Conservation (phyloP, 169 alveolate genomes). For the Theileria sp. region DNA sequence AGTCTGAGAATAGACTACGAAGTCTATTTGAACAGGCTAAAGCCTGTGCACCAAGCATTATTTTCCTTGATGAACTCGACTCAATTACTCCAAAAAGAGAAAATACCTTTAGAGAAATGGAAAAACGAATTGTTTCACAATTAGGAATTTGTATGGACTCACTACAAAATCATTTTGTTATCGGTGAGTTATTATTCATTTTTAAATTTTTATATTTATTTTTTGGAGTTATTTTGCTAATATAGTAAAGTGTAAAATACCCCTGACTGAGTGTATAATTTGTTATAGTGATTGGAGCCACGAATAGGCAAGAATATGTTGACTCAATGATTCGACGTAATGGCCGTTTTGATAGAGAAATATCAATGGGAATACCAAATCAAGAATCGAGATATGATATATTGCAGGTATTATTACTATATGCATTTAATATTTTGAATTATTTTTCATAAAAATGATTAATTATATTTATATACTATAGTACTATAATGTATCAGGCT, state of each 20-base stretch:
- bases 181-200: slow-evolving; percentile 19
- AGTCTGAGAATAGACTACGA: slow-evolving; percentile 88
- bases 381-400: slow-evolving; percentile 87
- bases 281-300: slow-evolving; percentile 93
- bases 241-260: too few species aligned
- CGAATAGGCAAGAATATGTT: slow-evolving; percentile 97
- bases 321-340: slow-evolving; percentile 98
- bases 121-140: slow-evolving; percentile 91
- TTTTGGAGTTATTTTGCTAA: not conserved
- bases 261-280: not conserved
- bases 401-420: slow-evolving; percentile 27
- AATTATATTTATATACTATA: not conserved
- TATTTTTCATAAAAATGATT: too few species aligned
- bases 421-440: too few species aligned
- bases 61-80: slow-evolving; percentile 80
- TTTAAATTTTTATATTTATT: not conserved
- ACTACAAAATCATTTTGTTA: slow-evolving; percentile 73
- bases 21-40: slow-evolving; percentile 86
- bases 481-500: slow-evolving; percentile 66
- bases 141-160: slow-evolving; percentile 89
- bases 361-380: slow-evolving; percentile 95
- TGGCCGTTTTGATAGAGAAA: slow-evolving; percentile 80
- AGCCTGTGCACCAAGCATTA: slow-evolving; percentile 84
- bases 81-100: slow-evolving; percentile 88
- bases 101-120: slow-evolving; percentile 88